Evolutionary conservation across 345 rosid genomes (phyloP), one percentile per base, ranked within the genome.

Genomic region (Viola odorata): DNA sequence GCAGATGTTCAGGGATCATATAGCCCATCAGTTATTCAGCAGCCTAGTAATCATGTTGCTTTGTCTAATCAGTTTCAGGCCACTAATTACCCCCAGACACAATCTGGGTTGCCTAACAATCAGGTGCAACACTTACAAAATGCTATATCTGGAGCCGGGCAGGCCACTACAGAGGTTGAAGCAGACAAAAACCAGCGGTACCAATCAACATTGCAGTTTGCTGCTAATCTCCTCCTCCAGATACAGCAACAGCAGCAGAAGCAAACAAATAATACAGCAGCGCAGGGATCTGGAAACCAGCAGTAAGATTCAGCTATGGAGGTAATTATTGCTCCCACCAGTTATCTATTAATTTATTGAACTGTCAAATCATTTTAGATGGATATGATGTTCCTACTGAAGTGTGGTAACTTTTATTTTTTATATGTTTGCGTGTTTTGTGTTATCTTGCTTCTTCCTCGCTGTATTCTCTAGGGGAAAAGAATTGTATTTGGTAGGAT

Each of bases 131-230:
- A 84, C 60, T 59, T 70, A 38, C 88, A 87, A 67, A 64, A 84
- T 66, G 70, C 78, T 52, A 63, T 72, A 17, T 50, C 82, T 73
- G 88, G 77, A 57, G 58, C 82, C 75, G 76, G 70, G 67, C 84
- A 75, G 71, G 79, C 67, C 37, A 55, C 73, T 48, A 62, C 86
- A 62, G 87, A 82, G 68, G 75, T 58, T 32, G 97, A 89, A 73
- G 82, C 61, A 12, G 96, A 87, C 71, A 90, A 87, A 70, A 84
- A 88, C 68, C 91, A 90, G 77, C 76, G 87, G 23, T 94, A 94
- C 70, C 97, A 94, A 65, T 94, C 95, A 62, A 90, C 99, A 0
- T 75, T 94, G 57, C 91, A 90, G 69, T 76, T 94, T 78, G 99
- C 99, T 5, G 97, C 99, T 12, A 86, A 57, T 71, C 95, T 94